A percentile compares a stretch with the other conserved stretches of the same genome.
Evolutionary conservation across 495 filamentous ascomycete genomes (phyloP).

Genomic region (Chaetomium cochliodes): DNA sequence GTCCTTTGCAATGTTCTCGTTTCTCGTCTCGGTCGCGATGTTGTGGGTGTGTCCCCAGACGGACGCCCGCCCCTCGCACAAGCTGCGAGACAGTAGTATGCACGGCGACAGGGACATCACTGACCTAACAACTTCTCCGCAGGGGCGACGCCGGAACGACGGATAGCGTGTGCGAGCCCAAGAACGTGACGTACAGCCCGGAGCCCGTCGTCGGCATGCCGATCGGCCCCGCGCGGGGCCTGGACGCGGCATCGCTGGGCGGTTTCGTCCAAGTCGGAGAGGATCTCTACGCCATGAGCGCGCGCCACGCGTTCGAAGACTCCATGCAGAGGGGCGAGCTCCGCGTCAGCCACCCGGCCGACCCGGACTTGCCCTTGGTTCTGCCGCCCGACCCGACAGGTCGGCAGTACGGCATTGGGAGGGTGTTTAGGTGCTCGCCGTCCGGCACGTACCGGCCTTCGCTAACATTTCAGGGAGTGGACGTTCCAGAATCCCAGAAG

Average conservation of each 20-base stretch:
- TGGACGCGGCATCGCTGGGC: slow-evolving; percentile 20
- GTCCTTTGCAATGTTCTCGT: too few species aligned
- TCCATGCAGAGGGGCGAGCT: not conserved
- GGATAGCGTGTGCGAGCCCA: slow-evolving; percentile 17
- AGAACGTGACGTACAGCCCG: slow-evolving; percentile 11
- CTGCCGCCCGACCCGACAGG: not conserved
- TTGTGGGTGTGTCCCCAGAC: too few species aligned
- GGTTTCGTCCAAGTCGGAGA: slow-evolving; percentile 18
- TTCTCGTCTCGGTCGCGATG: too few species aligned
- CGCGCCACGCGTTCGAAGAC: slow-evolving; percentile 21
- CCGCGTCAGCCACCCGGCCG: slow-evolving; percentile 20
- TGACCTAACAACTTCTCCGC: too few species aligned
- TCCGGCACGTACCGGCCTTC: slow-evolving; percentile 15
- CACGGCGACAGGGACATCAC: too few species aligned
- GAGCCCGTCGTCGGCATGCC: slow-evolving; percentile 21
- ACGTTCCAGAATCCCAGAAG: not conserved
- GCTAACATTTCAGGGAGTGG: slow-evolving; percentile 16
- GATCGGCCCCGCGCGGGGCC: slow-evolving; percentile 10
- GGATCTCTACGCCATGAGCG: slow-evolving; percentile 19
- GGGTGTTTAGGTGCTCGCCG: slow-evolving; percentile 9
- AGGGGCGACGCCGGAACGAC: not conserved
- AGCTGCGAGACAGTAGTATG: too few species aligned
- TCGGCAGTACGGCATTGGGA: slow-evolving; percentile 17
- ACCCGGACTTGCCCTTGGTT: slow-evolving; percentile 6
- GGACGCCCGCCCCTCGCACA: too few species aligned